Conservation (phyloP, 768 basidiomycete species). For the Tephrocybe sp. region DNA sequence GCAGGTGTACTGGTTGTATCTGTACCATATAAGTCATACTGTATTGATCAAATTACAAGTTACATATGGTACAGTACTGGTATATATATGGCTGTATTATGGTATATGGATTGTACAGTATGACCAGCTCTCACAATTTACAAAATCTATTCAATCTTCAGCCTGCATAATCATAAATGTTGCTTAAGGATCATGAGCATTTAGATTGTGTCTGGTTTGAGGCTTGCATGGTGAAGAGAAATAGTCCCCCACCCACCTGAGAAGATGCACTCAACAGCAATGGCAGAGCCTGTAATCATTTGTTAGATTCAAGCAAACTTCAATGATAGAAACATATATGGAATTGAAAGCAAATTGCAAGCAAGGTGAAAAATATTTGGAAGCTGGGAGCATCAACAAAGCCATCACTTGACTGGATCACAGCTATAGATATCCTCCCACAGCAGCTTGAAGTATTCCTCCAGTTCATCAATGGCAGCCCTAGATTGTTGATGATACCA, state of each 20-base stretch:
- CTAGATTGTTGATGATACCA: background rate
- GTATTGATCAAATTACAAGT: too few relatives aligned
- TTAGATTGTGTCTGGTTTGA: conserved; percentile 20
- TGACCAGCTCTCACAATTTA: too few relatives aligned
- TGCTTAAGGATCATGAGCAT: background rate
- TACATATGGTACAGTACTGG: too few relatives aligned
- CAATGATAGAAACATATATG: conserved; percentile 15
- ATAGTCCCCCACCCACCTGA: conserved; percentile 21
- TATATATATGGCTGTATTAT: too few relatives aligned
- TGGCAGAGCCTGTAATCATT: conserved; percentile 19
- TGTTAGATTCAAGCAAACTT: background rate
- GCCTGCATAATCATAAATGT: background rate
- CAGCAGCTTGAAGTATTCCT: conserved; percentile 23
- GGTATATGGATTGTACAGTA: too few relatives aligned
- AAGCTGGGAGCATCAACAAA: conserved; percentile 7
- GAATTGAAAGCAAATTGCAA: conserved; percentile 20
- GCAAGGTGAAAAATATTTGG: conserved; percentile 19
- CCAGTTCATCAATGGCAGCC: conserved; percentile 17
- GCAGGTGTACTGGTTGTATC: too few relatives aligned
- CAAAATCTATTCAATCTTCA: too few relatives aligned
- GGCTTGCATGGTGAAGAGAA: conserved; percentile 16
- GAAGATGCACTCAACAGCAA: conserved; percentile 23
- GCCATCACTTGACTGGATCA: conserved; percentile 20
- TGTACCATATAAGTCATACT: too few relatives aligned
- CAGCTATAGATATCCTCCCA: conserved; percentile 25